phyloP scores from a whole-genome alignment of 1,284 basidiomycete genomes.

The Cutaneotrichosporon sp. region DNA sequence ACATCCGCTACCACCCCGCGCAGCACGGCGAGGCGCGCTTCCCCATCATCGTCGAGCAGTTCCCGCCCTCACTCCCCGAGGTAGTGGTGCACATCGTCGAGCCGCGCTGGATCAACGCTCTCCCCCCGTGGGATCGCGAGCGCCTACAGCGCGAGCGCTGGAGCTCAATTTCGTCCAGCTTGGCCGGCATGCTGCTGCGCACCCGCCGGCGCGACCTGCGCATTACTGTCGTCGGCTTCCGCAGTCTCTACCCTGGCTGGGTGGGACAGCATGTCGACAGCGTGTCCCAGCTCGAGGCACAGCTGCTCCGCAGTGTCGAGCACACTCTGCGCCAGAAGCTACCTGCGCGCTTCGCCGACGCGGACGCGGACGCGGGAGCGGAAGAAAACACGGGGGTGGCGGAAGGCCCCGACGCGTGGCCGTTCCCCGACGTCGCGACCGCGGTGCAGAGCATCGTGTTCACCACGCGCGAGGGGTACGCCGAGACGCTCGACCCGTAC shows the following conservation, averaged over 20 bases:
- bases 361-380: neutral
- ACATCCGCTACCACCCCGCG: slow-evolving; percentile 12
- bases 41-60: neutral
- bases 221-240: slow-evolving; percentile 11
- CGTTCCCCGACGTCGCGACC: neutral
- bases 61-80: slow-evolving; percentile 5
- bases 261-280: slow-evolving; percentile 2
- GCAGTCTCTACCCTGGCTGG: neutral
- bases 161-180: slow-evolving; percentile 3
- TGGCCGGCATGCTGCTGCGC: slow-evolving; percentile 5
- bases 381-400: neutral
- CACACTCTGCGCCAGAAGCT: slow-evolving; percentile 4
- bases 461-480: slow-evolving; percentile 12
- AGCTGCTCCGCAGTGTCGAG: slow-evolving; percentile 8
- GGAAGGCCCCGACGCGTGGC: neutral
- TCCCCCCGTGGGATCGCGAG: slow-evolving; percentile 8
- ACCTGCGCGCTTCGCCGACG: neutral
- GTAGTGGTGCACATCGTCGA: slow-evolving; percentile 13
- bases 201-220: neutral
- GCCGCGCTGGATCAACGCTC: slow-evolving; percentile 15
- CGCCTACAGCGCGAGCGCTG: slow-evolving; percentile 3
- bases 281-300: slow-evolving; percentile 6
- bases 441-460: neutral
- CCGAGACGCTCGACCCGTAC: slow-evolving; percentile 2
- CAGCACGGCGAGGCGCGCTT: slow-evolving; percentile 3